These are phyloP conservation scores for Fraxinus latifolia DNA, from an alignment of 305 asterid genomes.

Conservation along the genomic window DNA sequence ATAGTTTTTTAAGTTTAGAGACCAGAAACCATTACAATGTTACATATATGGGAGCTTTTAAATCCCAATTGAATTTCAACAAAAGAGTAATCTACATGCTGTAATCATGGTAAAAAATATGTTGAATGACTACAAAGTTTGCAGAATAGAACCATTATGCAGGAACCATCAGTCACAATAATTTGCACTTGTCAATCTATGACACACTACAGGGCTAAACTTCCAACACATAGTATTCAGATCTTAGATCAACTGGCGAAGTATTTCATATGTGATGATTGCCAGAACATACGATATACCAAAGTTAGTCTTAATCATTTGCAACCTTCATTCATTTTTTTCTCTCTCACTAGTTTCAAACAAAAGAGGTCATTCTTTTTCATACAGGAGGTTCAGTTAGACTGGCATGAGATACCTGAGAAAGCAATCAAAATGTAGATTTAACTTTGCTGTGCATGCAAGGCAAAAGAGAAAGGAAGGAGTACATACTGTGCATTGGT, in stretches of 20 bases:
- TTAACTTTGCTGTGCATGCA: neutral
- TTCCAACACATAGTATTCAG: neutral
- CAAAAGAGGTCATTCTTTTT: neutral
- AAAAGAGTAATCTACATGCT: neutral
- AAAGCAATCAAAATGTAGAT: neutral
- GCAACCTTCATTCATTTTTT: neutral
- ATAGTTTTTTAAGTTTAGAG: neutral
- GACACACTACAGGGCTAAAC: neutral
- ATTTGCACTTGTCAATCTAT: neutral
- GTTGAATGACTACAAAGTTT: neutral
- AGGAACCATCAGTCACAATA: neutral
- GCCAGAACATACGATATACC: neutral
- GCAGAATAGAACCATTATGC: neutral
- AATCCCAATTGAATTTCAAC: neutral
- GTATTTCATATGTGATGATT: neutral
- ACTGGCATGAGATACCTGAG: neutral
- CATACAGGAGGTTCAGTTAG: neutral
- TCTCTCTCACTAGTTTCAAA: neutral
- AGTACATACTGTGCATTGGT: slow-evolving; percentile 69
- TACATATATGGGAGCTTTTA: neutral
- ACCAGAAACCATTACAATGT: neutral
- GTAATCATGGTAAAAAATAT: neutral
- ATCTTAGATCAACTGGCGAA: neutral
- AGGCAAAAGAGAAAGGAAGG: neutral
- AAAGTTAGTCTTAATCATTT: neutral